These are phyloP conservation scores for Endocalyx cinctus DNA, from an alignment of 2,329 filamentous ascomycete species.

Conservation along the genomic window DNA sequence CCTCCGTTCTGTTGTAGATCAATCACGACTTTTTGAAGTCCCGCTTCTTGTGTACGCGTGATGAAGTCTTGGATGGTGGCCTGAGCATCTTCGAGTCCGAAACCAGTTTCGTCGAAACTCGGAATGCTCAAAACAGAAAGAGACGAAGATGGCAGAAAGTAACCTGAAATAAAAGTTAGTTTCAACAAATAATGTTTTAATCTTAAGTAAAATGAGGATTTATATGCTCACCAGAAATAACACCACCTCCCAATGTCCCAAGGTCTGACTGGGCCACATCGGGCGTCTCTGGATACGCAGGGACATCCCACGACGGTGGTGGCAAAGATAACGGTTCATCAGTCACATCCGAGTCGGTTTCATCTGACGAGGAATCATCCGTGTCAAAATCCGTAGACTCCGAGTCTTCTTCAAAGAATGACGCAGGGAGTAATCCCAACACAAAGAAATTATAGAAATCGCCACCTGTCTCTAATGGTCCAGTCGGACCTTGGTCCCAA, in stretches of 20 bases:
- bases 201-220: too few relatives aligned
- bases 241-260: constrained; percentile 5
- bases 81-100: constrained; percentile 25
- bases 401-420: constrained; percentile 4
- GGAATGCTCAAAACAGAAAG: constrained; percentile 35
- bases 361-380: too few relatives aligned
- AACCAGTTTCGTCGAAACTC: constrained; percentile 26
- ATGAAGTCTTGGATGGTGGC: constrained; percentile 25
- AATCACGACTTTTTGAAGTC: constrained; percentile 14
- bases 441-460: constrained; percentile 43
- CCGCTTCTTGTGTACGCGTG: constrained; percentile 1
- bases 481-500: too few relatives aligned
- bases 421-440: constrained; percentile 15
- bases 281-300: constrained; percentile 10
- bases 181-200: too few relatives aligned
- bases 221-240: constrained; percentile 11
- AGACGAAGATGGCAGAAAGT: constrained; percentile 16
- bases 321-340: too few relatives aligned
- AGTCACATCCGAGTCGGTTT: too few relatives aligned
- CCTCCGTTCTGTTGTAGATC: constrained; percentile 19
- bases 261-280: constrained; percentile 12
- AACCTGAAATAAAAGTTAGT: constrained; percentile 9
- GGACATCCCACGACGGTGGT: constrained; percentile 4
- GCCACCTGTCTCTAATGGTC: constrained; percentile 33
- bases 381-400: neutral